Conservation (phyloP, 2,329 filamentous ascomycete species). For the Thermochaetoides dissita region DNA sequence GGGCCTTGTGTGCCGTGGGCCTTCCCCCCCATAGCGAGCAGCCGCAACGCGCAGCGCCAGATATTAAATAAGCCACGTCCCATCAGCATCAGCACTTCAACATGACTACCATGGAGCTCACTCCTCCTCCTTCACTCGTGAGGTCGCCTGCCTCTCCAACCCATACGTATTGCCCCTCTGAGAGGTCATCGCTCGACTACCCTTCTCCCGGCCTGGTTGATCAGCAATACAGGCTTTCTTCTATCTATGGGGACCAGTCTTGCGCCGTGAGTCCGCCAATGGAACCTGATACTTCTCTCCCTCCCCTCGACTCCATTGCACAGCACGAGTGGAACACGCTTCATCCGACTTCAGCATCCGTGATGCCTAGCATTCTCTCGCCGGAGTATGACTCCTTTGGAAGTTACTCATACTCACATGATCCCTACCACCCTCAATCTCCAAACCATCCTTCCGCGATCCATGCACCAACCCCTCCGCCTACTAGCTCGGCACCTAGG, state of each 20-base stretch:
- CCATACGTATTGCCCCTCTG: slow-evolving; percentile 30
- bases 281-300: slow-evolving; percentile 24
- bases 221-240: slow-evolving; percentile 29
- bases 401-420: slow-evolving; percentile 34
- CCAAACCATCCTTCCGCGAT: slow-evolving; percentile 15
- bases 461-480: slow-evolving; percentile 19
- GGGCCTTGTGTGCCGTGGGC: slow-evolving; percentile 2
- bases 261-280: slow-evolving; percentile 25
- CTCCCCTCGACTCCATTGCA: slow-evolving; percentile 27
- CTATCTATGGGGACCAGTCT: slow-evolving; percentile 27
- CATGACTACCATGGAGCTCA: slow-evolving; percentile 30
- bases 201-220: slow-evolving; percentile 30
- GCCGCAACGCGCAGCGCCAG: neutral
- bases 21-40: slow-evolving; percentile 9
- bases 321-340: slow-evolving; percentile 32
- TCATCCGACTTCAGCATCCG: slow-evolving; percentile 26
- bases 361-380: slow-evolving; percentile 32
- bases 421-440: slow-evolving; percentile 27
- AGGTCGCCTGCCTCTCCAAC: slow-evolving; percentile 30
- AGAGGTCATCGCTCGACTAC: slow-evolving; percentile 29
- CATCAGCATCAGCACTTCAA: neutral
- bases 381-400: slow-evolving; percentile 38
- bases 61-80: slow-evolving; percentile 8
- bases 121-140: slow-evolving; percentile 33
- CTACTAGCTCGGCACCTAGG: slow-evolving; percentile 13